These are phyloP conservation scores for Cystobasidium slooffiae DNA, from an alignment of 1,284 basidiomycete species.

Conservation along the genomic window DNA sequence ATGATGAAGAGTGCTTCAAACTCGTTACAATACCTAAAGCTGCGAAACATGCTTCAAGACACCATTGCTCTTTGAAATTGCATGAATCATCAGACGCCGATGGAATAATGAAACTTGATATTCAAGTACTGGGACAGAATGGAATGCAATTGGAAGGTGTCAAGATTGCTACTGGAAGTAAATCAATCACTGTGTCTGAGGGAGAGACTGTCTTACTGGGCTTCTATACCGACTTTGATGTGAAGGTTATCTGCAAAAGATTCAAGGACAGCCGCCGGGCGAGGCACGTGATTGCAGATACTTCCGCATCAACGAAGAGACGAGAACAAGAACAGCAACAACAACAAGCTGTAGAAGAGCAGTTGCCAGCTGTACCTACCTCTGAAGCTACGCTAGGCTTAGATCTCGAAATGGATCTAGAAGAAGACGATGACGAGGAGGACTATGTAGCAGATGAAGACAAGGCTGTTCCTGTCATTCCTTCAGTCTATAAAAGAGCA, in stretches of 20 bases:
- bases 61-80: conserved; percentile 23
- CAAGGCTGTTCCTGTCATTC: no score
- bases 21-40: conserved; percentile 33
- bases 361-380: conserved; percentile 12
- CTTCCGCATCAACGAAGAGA: neutral
- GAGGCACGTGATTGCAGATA: conserved; percentile 2
- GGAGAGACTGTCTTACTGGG: conserved; percentile 14
- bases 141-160: conserved; percentile 36
- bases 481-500: no score
- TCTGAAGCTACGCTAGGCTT: conserved; percentile 31
- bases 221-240: conserved; percentile 33
- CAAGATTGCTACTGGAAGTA: conserved; percentile 22
- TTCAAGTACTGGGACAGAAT: conserved; percentile 36
- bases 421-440: conserved; percentile 6
- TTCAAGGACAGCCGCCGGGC: neutral
- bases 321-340: no score
- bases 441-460: conserved; percentile 4
- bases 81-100: neutral
- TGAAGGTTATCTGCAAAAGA: neutral
- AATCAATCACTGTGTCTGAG: neutral
- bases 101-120: neutral
- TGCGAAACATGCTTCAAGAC: conserved; percentile 39
- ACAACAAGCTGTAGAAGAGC: neutral
- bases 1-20: neutral
- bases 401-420: conserved; percentile 36